Conservation (phyloP, 192 early-diverging fungal species). For the Umbelopsis ramanniana region DNA sequence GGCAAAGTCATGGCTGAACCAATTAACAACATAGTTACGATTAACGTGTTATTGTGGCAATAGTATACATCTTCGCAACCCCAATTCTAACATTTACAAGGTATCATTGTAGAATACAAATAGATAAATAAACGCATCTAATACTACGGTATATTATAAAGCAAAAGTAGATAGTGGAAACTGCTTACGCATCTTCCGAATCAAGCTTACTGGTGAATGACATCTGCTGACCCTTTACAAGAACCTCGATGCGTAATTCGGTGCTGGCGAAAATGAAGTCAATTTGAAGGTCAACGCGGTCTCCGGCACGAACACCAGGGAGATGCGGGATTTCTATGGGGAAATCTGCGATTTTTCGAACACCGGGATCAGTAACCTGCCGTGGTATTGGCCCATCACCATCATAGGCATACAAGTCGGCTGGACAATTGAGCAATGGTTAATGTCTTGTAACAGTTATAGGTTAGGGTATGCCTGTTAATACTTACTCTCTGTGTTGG, state of each 20-base stretch:
- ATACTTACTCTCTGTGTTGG: slow-evolving; percentile 43
- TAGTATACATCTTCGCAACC: too few relatives aligned
- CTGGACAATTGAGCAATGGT: not conserved
- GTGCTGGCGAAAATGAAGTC: slow-evolving; percentile 31
- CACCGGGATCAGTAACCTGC: slow-evolving; percentile 47
- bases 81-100: too few relatives aligned
- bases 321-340: slow-evolving; percentile 47
- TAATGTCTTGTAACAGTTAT: not conserved
- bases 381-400: slow-evolving; percentile 43
- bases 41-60: too few relatives aligned
- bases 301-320: slow-evolving; percentile 39
- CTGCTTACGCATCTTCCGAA: not conserved
- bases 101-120: too few relatives aligned
- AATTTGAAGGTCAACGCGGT: slow-evolving; percentile 45
- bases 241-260: slow-evolving; percentile 34
- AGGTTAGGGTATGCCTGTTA: not conserved
- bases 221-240: slow-evolving; percentile 22
- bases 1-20: too few relatives aligned
- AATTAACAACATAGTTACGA: too few relatives aligned
- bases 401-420: slow-evolving; percentile 46
- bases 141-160: too few relatives aligned
- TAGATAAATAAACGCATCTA: too few relatives aligned
- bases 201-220: slow-evolving; percentile 27
- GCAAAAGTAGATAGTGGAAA: not conserved
- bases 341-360: slow-evolving; percentile 51